Evolutionary conservation across 2,329 filamentous ascomycete genomes (phyloP).

Genomic region (Colletotrichum cordylinicola): DNA sequence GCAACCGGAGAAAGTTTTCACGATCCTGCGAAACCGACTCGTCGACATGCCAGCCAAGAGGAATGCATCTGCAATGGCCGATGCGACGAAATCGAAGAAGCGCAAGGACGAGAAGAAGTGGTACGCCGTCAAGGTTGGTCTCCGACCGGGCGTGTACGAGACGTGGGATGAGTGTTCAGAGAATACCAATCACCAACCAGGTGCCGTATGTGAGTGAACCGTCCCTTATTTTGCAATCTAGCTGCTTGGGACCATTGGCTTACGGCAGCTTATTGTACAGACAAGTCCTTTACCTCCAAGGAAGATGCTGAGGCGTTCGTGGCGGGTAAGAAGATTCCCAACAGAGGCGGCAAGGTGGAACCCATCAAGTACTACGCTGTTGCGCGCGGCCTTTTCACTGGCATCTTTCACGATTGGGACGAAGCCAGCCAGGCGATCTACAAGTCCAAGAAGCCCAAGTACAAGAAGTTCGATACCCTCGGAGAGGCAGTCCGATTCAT

Average conservation of each 20-base stretch:
- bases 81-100: constrained; percentile 42
- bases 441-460: constrained; percentile 72
- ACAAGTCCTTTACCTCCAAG: constrained; percentile 77
- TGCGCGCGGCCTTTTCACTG: constrained; percentile 61
- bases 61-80: background rate
- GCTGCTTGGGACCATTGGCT: background rate
- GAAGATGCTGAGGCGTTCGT: constrained; percentile 83
- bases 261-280: constrained; percentile 45
- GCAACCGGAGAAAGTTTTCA: background rate
- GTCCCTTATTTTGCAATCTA: background rate
- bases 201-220: constrained; percentile 68
- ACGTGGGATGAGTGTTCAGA: constrained; percentile 66
- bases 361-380: constrained; percentile 64
- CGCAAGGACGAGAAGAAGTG: constrained; percentile 62
- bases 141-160: constrained; percentile 59
- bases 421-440: constrained; percentile 76
- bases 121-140: constrained; percentile 66
- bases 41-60: constrained; percentile 20
- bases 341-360: constrained; percentile 39
- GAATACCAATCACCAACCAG: constrained; percentile 65
- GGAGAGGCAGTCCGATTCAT: constrained; percentile 84
- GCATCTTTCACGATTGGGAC: constrained; percentile 70
- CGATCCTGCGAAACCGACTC: background rate
- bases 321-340: constrained; percentile 59
- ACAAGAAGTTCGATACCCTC: constrained; percentile 72